phyloP scores from a whole-genome alignment of 805 yeast species.

The Teunomyces gatunensis region DNA sequence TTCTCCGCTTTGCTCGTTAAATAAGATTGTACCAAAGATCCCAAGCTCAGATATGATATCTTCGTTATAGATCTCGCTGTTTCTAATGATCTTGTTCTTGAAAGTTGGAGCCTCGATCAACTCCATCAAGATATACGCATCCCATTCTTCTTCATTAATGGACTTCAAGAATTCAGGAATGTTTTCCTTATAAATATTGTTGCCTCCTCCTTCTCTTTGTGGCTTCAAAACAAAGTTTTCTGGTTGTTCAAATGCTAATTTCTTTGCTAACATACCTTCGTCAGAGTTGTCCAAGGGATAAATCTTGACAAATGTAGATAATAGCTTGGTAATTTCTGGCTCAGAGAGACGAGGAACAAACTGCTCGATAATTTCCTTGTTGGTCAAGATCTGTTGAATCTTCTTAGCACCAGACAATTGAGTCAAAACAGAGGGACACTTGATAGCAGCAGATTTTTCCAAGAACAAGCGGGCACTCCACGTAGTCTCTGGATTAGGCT shows the following conservation, averaged over 20 bases:
- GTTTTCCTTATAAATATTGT: constrained; percentile 83
- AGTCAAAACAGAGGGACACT: constrained; percentile 86
- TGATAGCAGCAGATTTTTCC: constrained; percentile 77
- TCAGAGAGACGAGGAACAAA: constrained; percentile 40
- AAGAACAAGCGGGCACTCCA: constrained; percentile 77
- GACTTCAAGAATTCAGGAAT: constrained; percentile 70
- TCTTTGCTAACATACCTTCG: constrained; percentile 60
- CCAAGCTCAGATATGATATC: constrained; percentile 90
- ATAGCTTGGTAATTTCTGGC: constrained; percentile 31
- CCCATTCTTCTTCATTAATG: constrained; percentile 73
- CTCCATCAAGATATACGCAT: constrained; percentile 91
- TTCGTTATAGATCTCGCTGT: constrained; percentile 60
- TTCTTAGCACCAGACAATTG: constrained; percentile 94
- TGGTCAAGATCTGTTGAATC: constrained; percentile 84
- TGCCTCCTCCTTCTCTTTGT: constrained; percentile 99
- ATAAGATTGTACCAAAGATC: constrained; percentile 77
- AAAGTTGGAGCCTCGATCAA: constrained; percentile 74
- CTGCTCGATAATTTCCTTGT: constrained; percentile 43
- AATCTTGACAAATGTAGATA: constrained; percentile 76
- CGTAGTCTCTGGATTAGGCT: constrained; percentile 46
- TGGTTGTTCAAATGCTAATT: constrained; percentile 66
- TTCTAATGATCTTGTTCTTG: constrained; percentile 68
- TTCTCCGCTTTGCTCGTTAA: constrained; percentile 61
- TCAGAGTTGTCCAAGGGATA: constrained; percentile 78
- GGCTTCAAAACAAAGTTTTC: constrained; percentile 85